Conservation (phyloP, 306 rosid species). For the Cucurbita maxima region DNA sequence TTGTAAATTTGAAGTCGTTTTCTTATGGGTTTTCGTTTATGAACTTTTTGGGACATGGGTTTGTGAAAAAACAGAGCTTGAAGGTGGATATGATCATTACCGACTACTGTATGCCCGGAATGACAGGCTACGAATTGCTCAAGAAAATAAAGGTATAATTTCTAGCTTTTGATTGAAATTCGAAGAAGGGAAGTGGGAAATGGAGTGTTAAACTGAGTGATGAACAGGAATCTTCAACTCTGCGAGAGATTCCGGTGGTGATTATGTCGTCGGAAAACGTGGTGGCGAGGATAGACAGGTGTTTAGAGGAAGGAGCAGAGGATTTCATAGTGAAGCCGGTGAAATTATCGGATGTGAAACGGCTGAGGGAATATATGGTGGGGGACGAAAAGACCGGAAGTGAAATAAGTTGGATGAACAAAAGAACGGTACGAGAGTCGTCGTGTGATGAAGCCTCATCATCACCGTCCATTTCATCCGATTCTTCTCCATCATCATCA, state of each 20-base stretch:
- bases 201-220: not conserved
- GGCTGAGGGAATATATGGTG: constrained; percentile 40
- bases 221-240: constrained; percentile 59
- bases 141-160: constrained; percentile 65
- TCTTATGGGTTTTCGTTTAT: not conserved
- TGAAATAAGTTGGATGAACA: constrained; percentile 23
- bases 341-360: constrained; percentile 71
- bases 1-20: not conserved
- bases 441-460: constrained; percentile 38
- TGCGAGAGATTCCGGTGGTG: constrained; percentile 74
- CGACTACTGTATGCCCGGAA: constrained; percentile 96
- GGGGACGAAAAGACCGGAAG: constrained; percentile 28
- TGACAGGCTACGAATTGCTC: constrained; percentile 90
- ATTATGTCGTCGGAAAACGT: constrained; percentile 95
- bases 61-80: constrained; percentile 19
- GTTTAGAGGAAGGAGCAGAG: constrained; percentile 96
- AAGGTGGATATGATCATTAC: constrained; percentile 97
- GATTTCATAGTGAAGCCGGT: constrained; percentile 95
- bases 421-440: constrained; percentile 47
- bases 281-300: constrained; percentile 81
- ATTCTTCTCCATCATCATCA: constrained; percentile 7
- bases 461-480: constrained; percentile 27
- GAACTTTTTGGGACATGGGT: not conserved
- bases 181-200: not conserved
- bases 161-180: not conserved